Percentiles rank a stretch among this genome's conserved stretches.
Conservation (phyloP, 1,139 yeast genomes). For the Zygosaccharomyces pseudobailii region DNA sequence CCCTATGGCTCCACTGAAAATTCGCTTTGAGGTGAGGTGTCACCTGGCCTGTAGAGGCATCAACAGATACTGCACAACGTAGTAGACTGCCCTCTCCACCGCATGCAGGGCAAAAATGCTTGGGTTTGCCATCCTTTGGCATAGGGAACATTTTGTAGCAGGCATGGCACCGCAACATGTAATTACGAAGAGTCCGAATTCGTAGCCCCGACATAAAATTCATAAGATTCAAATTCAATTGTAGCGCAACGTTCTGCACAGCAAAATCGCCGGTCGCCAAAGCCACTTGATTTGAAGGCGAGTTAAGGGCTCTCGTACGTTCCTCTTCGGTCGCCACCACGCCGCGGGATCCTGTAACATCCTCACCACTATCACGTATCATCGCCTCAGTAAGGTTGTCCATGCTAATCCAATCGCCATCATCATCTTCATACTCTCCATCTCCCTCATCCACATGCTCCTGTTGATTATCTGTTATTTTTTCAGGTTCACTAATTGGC, state of each 20-base stretch:
- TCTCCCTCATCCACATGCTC: slow-evolving; percentile 52
- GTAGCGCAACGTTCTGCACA: slow-evolving; percentile 90
- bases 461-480: slow-evolving; percentile 36
- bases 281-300: slow-evolving; percentile 58
- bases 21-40: slow-evolving; percentile 89
- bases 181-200: slow-evolving; percentile 79
- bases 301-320: slow-evolving; percentile 22
- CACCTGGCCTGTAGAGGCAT: slow-evolving; percentile 70
- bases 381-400: slow-evolving; percentile 71
- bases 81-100: slow-evolving; percentile 92
- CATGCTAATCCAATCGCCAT: slow-evolving; percentile 94
- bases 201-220: slow-evolving; percentile 81
- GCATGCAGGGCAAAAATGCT: slow-evolving; percentile 83
- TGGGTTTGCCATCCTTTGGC: slow-evolving; percentile 68
- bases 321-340: slow-evolving; percentile 24
- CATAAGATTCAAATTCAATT: slow-evolving; percentile 81
- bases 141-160: slow-evolving; percentile 80
- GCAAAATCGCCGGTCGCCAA: slow-evolving; percentile 96
- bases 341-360: slow-evolving; percentile 38
- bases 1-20: slow-evolving; percentile 92
- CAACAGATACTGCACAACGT: slow-evolving; percentile 86
- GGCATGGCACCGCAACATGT: slow-evolving; percentile 96
- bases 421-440: slow-evolving; percentile 60
- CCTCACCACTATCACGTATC: slow-evolving; percentile 56
- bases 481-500: not conserved